Conservation (phyloP, 2,329 filamentous ascomycete genomes). For the Neurospora sp. region DNA sequence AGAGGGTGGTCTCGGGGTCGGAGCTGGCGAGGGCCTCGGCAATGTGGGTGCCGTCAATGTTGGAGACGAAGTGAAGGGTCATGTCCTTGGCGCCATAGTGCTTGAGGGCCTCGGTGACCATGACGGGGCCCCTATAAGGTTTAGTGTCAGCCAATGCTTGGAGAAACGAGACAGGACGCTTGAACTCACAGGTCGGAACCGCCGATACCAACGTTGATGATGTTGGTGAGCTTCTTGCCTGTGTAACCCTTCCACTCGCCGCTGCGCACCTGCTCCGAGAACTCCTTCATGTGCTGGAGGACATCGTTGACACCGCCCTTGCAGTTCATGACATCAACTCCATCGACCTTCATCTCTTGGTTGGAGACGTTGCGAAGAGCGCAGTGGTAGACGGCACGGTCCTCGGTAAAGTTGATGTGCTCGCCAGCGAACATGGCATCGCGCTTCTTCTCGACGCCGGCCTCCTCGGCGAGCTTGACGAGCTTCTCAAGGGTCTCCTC, state of each 20-base stretch:
- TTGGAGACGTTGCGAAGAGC: conserved; percentile 77
- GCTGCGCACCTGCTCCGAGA: conserved; percentile 87
- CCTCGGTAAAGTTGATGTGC: conserved; percentile 99
- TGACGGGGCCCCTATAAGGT: conserved; percentile 71
- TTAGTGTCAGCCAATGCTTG: conserved; percentile 18
- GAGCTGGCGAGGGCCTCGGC: conserved; percentile 83
- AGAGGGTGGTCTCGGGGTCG: conserved; percentile 95
- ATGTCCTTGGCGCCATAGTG: conserved; percentile 78
- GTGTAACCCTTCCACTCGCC: conserved; percentile 96
- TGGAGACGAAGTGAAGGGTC: conserved; percentile 96
- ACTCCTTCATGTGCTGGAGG: conserved; percentile 95
- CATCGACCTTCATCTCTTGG: conserved; percentile 75
- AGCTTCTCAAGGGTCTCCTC: conserved; percentile 85
- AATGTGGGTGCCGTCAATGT: conserved; percentile 98
- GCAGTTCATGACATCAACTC: conserved; percentile 83
- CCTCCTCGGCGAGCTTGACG: conserved; percentile 83
- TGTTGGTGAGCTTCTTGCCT: conserved; percentile 93
- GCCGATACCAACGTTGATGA: conserved; percentile 96
- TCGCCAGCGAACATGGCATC: conserved; percentile 97
- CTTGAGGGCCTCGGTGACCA: conserved; percentile 97
- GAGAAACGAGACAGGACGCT: not conserved
- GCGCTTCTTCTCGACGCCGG: conserved; percentile 82
- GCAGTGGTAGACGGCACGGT: conserved; percentile 90
- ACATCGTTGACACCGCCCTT: conserved; percentile 84
- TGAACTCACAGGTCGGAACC: conserved; percentile 85